Evolutionary conservation across 2,329 filamentous ascomycete species (phyloP).

Genomic region (Tricladium varicosporioides): DNA sequence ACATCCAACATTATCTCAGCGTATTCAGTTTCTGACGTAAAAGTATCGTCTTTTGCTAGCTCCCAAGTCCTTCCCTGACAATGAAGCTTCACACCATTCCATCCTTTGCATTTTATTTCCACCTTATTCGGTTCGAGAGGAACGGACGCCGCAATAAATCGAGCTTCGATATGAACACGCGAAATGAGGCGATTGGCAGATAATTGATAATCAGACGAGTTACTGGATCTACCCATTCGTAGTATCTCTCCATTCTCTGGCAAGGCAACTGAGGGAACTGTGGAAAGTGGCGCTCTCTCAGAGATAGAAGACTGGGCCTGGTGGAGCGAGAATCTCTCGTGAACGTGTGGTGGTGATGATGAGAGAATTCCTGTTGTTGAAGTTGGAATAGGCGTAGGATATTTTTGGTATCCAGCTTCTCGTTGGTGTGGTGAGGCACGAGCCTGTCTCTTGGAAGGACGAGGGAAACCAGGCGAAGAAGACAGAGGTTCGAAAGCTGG

Average conservation of each 20-base stretch:
- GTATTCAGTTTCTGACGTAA: constrained; percentile 83
- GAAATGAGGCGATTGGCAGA: constrained; percentile 91
- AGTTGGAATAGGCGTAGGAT: constrained; percentile 91
- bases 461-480: constrained; percentile 72
- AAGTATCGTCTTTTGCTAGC: constrained; percentile 81
- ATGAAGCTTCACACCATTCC: constrained; percentile 93
- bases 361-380: constrained; percentile 90
- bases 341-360: constrained; percentile 70
- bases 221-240: constrained; percentile 89
- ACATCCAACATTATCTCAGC: constrained; percentile 94
- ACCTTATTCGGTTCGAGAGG: constrained; percentile 73
- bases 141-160: constrained; percentile 69
- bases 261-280: constrained; percentile 79
- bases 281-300: constrained; percentile 75
- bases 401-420: constrained; percentile 49
- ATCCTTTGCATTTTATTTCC: constrained; percentile 87
- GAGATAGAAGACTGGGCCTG: constrained; percentile 64
- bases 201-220: constrained; percentile 92
- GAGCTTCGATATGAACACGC: constrained; percentile 85
- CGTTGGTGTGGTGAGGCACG: constrained; percentile 41
- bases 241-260: constrained; percentile 77
- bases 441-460: constrained; percentile 66
- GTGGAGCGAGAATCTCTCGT: constrained; percentile 49
- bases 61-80: constrained; percentile 87
- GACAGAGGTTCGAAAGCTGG: constrained; percentile 78